Evolutionary conservation across 495 filamentous ascomycete genomes (phyloP), one percentile per base, ranked within the genome.

Genomic region (Xylaria cubensis): DNA sequence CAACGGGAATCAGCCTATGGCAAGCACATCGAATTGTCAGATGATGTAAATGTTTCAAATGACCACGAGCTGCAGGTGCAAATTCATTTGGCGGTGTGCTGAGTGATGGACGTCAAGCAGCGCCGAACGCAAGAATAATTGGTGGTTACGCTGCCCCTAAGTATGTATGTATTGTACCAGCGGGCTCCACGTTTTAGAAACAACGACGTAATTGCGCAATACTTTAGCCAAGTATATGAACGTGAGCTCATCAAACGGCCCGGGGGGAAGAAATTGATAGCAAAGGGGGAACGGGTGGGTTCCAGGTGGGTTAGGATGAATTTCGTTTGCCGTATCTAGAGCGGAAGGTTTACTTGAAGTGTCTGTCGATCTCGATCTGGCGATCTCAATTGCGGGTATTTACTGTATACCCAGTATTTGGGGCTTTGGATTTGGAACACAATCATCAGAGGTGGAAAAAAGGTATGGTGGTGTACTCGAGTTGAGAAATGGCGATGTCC

Each of bases 321-420:
- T 61, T 61, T 69, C 46, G 65, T 66, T 74, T 74, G 59, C 59
- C 51, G 64, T 64, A 36, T 69, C 72, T 50, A 39, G 69, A 50
- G 71, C 41, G 65, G 63, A 68, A 67, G 56, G 64, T 39, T 63
- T 63, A 26, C 4, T 15, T 73, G 70, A 41, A 72, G 66, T 69
- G 74, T 29, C 26, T 29, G 34, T 74, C 76, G 76, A 78, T 78
- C 76, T 74, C 76, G 76, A 78, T 78, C 76, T 42, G 76, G 70
- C 75, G 76, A 78, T 78, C 76, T 72, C 70, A 77, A 75, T 75
- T 65, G 73, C 56, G 72, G 72, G 64, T 70, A 59, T 75, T 68
- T 55, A 59, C 69, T 73, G n/a, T 13, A n/a, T 15, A 56, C 13
- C 29, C 1, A 15, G 26, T 32, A 17, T 19, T 32, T 56, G 17